Conservation (phyloP, 1,284 basidiomycete genomes). For the Ceratobasidium sp. region DNA sequence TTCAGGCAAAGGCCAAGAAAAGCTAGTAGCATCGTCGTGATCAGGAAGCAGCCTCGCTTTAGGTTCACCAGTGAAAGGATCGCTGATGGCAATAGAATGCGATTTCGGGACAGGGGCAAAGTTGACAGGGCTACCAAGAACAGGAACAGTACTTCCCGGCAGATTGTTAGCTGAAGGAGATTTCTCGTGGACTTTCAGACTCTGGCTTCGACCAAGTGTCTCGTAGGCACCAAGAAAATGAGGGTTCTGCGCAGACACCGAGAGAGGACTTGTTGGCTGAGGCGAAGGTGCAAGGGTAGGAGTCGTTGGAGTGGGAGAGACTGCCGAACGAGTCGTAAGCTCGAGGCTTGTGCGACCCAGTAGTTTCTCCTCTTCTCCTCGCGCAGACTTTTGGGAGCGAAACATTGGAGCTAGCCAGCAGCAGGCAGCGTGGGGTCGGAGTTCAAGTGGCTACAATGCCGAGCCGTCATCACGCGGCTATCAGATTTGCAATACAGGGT, state of each 20-base stretch:
- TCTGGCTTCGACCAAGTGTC: slow-evolving; percentile 3
- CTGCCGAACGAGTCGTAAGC: background rate
- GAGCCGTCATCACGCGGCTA: background rate
- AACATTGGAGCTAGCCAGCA: background rate
- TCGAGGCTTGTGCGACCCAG: slow-evolving; percentile 18
- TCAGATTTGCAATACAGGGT: background rate
- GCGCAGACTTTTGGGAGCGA: slow-evolving; percentile 6
- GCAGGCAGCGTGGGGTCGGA: background rate
- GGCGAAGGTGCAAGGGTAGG: background rate
- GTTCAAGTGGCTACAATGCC: slow-evolving; percentile 5
- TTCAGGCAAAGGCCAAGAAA: slow-evolving; percentile 9
- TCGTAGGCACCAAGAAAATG: slow-evolving; percentile 6
- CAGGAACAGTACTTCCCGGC: background rate
- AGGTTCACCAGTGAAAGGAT: slow-evolving; percentile 21
- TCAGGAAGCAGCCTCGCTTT: background rate
- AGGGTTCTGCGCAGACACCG: background rate
- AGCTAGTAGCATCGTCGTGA: background rate
- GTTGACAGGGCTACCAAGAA: background rate
- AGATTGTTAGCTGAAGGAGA: no score
- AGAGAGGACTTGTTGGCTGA: slow-evolving; percentile 5
- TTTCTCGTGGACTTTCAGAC: background rate
- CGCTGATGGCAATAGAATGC: slow-evolving; percentile 4
- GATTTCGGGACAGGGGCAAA: background rate
- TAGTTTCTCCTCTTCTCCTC: slow-evolving; percentile 26
- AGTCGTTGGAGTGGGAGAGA: background rate